Evolutionary conservation across 345 rosid species (phyloP), one percentile per base, ranked within the genome.

Genomic region (sweet orange (Citrus sinensis)): DNA sequence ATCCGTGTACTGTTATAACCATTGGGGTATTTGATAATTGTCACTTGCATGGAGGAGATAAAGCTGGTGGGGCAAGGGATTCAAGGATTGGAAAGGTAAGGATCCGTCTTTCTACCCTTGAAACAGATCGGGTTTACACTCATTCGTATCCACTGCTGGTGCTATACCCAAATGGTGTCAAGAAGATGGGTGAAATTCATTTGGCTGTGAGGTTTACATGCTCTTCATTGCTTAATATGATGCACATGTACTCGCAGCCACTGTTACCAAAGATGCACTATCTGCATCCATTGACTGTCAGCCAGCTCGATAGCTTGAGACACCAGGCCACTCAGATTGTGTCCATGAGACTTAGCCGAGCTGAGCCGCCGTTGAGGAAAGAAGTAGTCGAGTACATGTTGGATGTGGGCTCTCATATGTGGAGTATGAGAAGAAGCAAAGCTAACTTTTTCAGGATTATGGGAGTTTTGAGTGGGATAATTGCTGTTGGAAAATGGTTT

Each of bases 391-490:
- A 94, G 79, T 94, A 90, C 79, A 94, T 94, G 98, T 90, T 94
- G 42, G 98, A 93, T 80, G 98, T 94, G 29, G 95, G 94, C 39
- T 93, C 97, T 65, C 98, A 93, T 85, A 94, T 94, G 98, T 94
- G 98, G 98, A 94, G 98, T 71, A 94, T 93, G 98, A 81, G 98
- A 79, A 88, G 98, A 87, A 93, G 98, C 91, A 94, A 94, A 81
- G 98, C 98, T 4, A 94, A 94, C 77, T 94, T 94, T 34, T 94
- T 93, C 84, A 87, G 98, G 75, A 94, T 94, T 65, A 92, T 93
- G 98, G 85, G 80, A 9, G 97, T 94, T 69, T 77, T 94, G 40
- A 61, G 93, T 14, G 94, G 98, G 30, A 58, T 94, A 39, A 90
- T 94, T 49, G 94, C 98, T 40, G 93, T 92, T 9, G 98, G 98